Conservation (phyloP, 257 asterid genomes). For the Solanum phureja region DNA sequence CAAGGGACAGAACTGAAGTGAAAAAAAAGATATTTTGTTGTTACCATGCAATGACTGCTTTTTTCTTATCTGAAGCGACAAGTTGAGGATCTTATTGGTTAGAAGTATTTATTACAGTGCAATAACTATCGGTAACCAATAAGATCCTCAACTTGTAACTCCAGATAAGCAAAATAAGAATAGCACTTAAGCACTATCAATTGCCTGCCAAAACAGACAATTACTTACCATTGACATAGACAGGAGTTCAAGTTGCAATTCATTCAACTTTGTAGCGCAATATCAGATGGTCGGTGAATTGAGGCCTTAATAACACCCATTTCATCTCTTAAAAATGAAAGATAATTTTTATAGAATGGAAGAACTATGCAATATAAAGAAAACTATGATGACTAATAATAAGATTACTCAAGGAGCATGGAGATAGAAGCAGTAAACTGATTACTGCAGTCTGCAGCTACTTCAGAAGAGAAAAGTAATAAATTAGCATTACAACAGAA, state of each 20-base stretch:
- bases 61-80: background rate
- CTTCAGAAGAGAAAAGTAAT: background rate
- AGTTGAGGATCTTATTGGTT: background rate
- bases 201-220: background rate
- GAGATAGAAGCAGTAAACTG: constrained; percentile 1
- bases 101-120: background rate
- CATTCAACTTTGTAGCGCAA: background rate
- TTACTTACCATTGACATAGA: background rate
- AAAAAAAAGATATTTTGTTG: background rate
- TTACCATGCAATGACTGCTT: background rate
- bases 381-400: background rate
- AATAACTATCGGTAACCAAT: background rate
- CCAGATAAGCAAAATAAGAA: background rate
- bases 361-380: background rate
- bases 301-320: background rate
- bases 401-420: background rate
- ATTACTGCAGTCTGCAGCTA: background rate
- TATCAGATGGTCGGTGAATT: background rate
- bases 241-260: background rate
- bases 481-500: constrained; percentile 4
- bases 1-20: background rate
- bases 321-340: background rate
- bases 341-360: background rate
- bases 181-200: background rate
- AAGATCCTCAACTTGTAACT: background rate